Conservation (phyloP, 2,329 filamentous ascomycete genomes). For the Trichoderma sp. region DNA sequence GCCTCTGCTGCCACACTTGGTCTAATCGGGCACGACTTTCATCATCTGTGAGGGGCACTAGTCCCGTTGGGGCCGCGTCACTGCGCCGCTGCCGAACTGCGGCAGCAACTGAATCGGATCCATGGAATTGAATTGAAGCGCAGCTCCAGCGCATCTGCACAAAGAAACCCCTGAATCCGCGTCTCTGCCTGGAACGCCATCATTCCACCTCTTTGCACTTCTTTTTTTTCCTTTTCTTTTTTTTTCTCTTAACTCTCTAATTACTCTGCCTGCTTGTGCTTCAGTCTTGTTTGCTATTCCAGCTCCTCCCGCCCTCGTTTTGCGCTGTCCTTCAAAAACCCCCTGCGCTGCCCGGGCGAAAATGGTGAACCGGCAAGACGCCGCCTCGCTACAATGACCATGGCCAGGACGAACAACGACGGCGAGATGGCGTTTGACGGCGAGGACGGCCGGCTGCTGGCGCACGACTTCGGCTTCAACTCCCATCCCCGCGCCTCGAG, state of each 20-base stretch:
- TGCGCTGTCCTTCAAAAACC: not conserved
- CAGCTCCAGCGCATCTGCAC: conserved; percentile 1
- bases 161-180: conserved; percentile 24
- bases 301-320: not conserved
- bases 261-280: not conserved
- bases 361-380: conserved; percentile 27
- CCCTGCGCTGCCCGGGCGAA: conserved; percentile 16
- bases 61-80: not conserved
- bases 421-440: conserved; percentile 38
- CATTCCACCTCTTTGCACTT: not conserved
- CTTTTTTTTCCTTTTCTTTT: not conserved
- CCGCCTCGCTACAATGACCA: conserved; percentile 38
- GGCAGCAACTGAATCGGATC: not conserved
- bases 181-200: conserved; percentile 1
- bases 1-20: not conserved
- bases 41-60: not conserved
- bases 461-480: not conserved
- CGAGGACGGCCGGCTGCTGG: conserved; percentile 41
- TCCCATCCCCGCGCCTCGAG: too few relatives aligned
- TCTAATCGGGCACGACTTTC: conserved; percentile 9
- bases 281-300: too few relatives aligned
- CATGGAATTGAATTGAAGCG: not conserved
- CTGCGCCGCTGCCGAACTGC: conserved; percentile 22
- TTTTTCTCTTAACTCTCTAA: not conserved
- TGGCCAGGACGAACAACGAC: conserved; percentile 36